A percentile compares a stretch with the other conserved stretches of the same genome.
Evolutionary conservation across 495 filamentous ascomycete genomes (phyloP).

Genomic region (Podospora anserina): DNA sequence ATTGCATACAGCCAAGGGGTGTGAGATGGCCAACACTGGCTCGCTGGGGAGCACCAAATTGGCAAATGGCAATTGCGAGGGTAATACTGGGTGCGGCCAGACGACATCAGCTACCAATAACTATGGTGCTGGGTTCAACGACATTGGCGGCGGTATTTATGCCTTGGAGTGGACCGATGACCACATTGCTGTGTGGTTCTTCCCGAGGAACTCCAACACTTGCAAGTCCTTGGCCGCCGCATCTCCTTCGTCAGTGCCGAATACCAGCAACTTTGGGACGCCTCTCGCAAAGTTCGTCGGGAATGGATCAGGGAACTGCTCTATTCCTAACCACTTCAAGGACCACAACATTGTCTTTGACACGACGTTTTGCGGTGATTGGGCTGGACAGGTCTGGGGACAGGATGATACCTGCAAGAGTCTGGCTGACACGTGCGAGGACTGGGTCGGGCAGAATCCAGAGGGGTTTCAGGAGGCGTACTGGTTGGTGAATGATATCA

Average conservation of each 20-base stretch:
- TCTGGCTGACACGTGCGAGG: conserved; percentile 54
- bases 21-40: conserved; percentile 50
- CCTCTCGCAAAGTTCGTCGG: conserved; percentile 62
- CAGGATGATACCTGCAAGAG: conserved; percentile 38
- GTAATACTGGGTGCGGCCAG: conserved; percentile 50
- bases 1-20: conserved; percentile 70
- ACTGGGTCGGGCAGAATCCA: conserved; percentile 65
- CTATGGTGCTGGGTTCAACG: conserved; percentile 73
- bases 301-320: conserved; percentile 50
- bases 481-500: conserved; percentile 69
- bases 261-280: conserved; percentile 61
- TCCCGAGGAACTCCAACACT: conserved; percentile 55
- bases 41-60: conserved; percentile 48
- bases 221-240: conserved; percentile 39
- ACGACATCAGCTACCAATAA: conserved; percentile 45
- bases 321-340: conserved; percentile 64
- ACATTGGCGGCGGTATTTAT: conserved; percentile 69
- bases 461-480: conserved; percentile 58
- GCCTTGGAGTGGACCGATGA: conserved; percentile 69
- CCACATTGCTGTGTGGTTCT: conserved; percentile 75
- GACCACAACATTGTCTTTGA: conserved; percentile 76
- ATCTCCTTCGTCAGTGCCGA: conserved; percentile 43
- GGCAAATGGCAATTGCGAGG: conserved; percentile 45
- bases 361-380: conserved; percentile 84
- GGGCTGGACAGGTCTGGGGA: conserved; percentile 67